These are phyloP conservation scores for Lactarius hatsudake DNA, from an alignment of 768 basidiomycete genomes.

Conservation along the genomic window DNA sequence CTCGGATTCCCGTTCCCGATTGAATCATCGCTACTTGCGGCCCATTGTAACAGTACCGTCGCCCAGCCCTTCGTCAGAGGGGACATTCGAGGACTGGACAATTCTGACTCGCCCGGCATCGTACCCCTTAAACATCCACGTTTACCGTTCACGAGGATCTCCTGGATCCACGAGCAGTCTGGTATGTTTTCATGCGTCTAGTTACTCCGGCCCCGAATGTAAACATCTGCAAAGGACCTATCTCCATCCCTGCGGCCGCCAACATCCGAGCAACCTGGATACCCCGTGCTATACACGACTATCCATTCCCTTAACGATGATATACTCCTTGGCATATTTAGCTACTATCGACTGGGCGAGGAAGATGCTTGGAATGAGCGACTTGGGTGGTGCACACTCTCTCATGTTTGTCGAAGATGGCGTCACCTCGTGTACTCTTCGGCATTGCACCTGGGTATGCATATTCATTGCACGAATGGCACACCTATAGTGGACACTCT, in stretches of 20 bases:
- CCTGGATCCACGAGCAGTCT: background rate
- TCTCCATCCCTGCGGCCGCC: background rate
- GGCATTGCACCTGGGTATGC: background rate
- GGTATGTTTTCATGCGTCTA: background rate
- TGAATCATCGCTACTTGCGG: background rate
- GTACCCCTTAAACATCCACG: background rate
- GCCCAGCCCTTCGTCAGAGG: background rate
- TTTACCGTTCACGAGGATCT: background rate
- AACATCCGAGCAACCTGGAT: background rate
- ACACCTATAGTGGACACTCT: background rate
- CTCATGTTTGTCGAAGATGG: background rate
- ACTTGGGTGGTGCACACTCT: background rate
- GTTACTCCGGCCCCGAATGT: background rate
- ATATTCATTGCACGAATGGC: background rate
- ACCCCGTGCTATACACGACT: background rate
- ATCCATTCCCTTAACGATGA: background rate
- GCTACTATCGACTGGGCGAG: background rate
- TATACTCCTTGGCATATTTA: background rate
- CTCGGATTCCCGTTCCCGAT: background rate
- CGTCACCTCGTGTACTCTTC: background rate
- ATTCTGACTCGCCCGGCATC: background rate
- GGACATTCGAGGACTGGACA: background rate
- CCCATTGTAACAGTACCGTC: background rate
- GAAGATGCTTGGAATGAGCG: background rate
- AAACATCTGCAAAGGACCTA: background rate